These are phyloP conservation scores for Samsoniella hepiali DNA, from an alignment of 2,329 filamentous ascomycete genomes.

Conservation along the genomic window DNA sequence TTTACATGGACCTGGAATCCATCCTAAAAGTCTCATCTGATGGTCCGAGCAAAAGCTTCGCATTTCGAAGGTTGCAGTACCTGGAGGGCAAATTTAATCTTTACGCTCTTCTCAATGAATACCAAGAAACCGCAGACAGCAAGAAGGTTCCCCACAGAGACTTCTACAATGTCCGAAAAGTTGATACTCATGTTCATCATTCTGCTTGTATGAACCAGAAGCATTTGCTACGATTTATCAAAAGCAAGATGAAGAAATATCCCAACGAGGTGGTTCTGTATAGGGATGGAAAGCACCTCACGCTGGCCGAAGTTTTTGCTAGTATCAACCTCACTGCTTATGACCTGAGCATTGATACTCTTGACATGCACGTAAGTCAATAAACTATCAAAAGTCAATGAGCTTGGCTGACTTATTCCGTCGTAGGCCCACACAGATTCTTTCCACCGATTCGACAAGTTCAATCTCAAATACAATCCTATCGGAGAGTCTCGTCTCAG, in stretches of 20 bases:
- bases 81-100: slow-evolving; percentile 96
- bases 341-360: slow-evolving; percentile 94
- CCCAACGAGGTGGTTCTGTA: slow-evolving; percentile 91
- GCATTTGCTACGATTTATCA: slow-evolving; percentile 95
- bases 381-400: slow-evolving; percentile 16
- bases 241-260: slow-evolving; percentile 99
- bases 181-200: slow-evolving; percentile 98
- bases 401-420: slow-evolving; percentile 13
- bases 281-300: slow-evolving; percentile 88
- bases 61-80: slow-evolving; percentile 90
- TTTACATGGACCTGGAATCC: slow-evolving; percentile 89
- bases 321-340: slow-evolving; percentile 97
- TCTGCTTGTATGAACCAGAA: slow-evolving; percentile 99
- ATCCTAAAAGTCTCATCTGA: slow-evolving; percentile 89
- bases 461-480: slow-evolving; percentile 98
- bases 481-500: slow-evolving; percentile 91
- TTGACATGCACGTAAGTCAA: slow-evolving; percentile 89
- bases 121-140: slow-evolving; percentile 95
- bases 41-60: slow-evolving; percentile 94
- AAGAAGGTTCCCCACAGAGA: slow-evolving; percentile 97
- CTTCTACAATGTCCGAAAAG: slow-evolving; percentile 98
- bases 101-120: slow-evolving; percentile 90
- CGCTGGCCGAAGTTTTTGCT: slow-evolving; percentile 88
- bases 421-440: slow-evolving; percentile 86
- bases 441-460: slow-evolving; percentile 98